Evolutionary conservation across 768 basidiomycete species (phyloP), one percentile per base, ranked within the genome.

Genomic region (Trametes cinnabarina): DNA sequence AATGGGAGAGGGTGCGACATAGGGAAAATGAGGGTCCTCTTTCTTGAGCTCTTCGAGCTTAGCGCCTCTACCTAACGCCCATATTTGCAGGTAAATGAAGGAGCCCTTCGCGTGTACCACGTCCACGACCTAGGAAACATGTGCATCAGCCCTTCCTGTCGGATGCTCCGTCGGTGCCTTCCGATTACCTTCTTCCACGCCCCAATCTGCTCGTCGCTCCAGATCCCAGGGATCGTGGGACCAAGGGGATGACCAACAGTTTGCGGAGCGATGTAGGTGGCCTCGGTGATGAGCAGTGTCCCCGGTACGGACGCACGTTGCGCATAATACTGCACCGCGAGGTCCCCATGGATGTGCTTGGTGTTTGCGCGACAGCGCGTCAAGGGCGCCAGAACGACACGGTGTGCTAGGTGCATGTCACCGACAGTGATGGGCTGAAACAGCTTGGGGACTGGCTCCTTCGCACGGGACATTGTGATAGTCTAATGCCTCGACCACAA

Each of bases 31-130:
- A 2, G 46, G 68, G 48, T 74, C 69, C 42, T 77, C 74, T 43
- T 75, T 66, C 8, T 60, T 64, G 0, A 84, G 69, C 41, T 72
- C 53, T 0, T 66, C 61, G 22, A 65, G 56, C 19, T 65, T 50
- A 7, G 77, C 77, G 0, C 70, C 63, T 3, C 81, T 76, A 0
- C 81, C 84, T 1, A 82, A 63, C 1, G 84, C 83, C 76, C 83
- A 82, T 0, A 84, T 75, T 64, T 86, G 84, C 23, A 78, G 49
- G 65, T 74, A 83, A 17, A 86, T 78, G 65, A 70, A 77, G 0
- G 75, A 79, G 4, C 76, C 76, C 39, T 77, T 75, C 7, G 76
- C 76, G 63, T 87, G 85, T 0, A 86, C 84, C 0, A 75, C 79
- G 5, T 79, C 76, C 15, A 78, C 79, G 12, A 90, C 68, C 81